Evolutionary conservation across 257 asterid species (phyloP).

Genomic region (Parsonsia alboflavescens): DNA sequence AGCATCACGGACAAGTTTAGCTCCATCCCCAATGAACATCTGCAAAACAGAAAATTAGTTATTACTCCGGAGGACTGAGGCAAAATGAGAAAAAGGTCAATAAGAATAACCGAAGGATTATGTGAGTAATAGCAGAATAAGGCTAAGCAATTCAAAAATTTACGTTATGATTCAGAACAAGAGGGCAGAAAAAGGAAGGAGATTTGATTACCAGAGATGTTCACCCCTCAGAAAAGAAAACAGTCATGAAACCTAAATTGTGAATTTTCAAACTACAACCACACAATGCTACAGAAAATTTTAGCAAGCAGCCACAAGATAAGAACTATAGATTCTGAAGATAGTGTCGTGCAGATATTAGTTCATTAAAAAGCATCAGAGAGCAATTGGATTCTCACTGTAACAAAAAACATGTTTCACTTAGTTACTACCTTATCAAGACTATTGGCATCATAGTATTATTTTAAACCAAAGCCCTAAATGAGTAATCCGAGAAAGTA

Average conservation of each 20-base stretch:
- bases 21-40: conserved; percentile 93
- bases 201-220: background rate
- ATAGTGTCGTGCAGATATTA: background rate
- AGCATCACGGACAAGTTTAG: conserved; percentile 94
- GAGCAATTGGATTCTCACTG: background rate
- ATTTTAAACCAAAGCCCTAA: background rate
- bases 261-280: background rate
- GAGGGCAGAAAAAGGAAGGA: background rate
- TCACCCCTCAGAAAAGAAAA: background rate
- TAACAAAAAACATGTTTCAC: background rate
- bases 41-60: conserved; percentile 26
- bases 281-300: background rate
- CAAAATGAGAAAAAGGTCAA: background rate
- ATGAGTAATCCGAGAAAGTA: background rate
- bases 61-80: background rate
- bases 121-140: background rate
- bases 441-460: background rate
- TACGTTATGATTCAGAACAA: background rate
- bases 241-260: background rate
- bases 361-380: background rate
- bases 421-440: background rate
- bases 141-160: background rate
- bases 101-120: background rate
- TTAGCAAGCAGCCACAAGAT: background rate
- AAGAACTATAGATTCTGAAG: background rate